A percentile compares a stretch with the other conserved stretches of the same genome.
These are phyloP conservation scores for Myxozyma neotropica DNA, from an alignment of 805 yeast species.

Conservation along the genomic window DNA sequence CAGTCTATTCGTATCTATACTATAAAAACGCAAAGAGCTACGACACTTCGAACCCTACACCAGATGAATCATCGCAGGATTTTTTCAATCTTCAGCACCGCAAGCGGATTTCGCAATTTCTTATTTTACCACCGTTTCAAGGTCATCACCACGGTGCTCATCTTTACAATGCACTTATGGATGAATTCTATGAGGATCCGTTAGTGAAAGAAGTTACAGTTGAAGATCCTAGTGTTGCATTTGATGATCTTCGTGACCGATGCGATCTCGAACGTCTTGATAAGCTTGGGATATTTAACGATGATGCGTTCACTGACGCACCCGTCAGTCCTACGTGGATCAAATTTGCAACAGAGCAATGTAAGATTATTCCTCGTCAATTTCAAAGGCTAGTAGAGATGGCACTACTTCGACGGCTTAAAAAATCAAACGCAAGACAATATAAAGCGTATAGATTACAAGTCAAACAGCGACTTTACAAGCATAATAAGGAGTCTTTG, in stretches of 20 bases:
- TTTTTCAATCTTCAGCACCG: constrained; percentile 44
- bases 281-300: constrained; percentile 30
- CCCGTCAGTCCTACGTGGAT: constrained; percentile 47
- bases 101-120: constrained; percentile 82
- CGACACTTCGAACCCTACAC: constrained; percentile 43
- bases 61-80: constrained; percentile 17
- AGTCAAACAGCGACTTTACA: constrained; percentile 74
- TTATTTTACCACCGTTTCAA: constrained; percentile 84
- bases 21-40: constrained; percentile 59
- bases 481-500: constrained; percentile 79
- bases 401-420: constrained; percentile 53
- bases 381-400: constrained; percentile 77
- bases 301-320: constrained; percentile 36
- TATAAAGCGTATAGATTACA: constrained; percentile 50
- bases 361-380: constrained; percentile 75
- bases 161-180: constrained; percentile 59
- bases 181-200: constrained; percentile 57
- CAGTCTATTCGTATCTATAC: constrained; percentile 82
- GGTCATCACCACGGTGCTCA: constrained; percentile 67
- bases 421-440: constrained; percentile 32
- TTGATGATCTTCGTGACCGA: constrained; percentile 87
- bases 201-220: constrained; percentile 73
- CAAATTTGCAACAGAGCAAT: constrained; percentile 43
- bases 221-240: constrained; percentile 91
- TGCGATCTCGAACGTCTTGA: constrained; percentile 64